A percentile compares a stretch with the other conserved stretches of the same genome.
Evolutionary conservation across 78 protist species (phyloP).

Genomic region (Tieghemostelium lacteum): DNA sequence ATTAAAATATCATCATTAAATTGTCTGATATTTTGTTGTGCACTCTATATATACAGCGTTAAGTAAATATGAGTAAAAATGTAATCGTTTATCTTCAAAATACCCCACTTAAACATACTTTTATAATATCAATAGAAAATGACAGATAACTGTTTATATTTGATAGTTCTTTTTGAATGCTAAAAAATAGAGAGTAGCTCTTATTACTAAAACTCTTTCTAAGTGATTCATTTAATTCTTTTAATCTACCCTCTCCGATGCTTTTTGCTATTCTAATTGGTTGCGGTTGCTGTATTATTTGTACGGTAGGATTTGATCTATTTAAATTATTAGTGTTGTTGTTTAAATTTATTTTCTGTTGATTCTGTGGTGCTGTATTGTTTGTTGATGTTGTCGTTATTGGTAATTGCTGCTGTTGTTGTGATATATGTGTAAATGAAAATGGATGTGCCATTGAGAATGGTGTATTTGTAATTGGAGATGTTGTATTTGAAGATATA

Average conservation of each 20-base stretch:
- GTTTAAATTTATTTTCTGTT: no score
- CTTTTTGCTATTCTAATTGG: not conserved
- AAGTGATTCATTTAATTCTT: constrained; percentile 45
- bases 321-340: not conserved
- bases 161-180: constrained; percentile 9
- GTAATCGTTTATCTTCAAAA: not conserved
- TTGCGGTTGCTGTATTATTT: not conserved
- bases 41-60: not conserved
- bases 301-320: not conserved
- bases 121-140: constrained; percentile 22
- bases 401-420: no score
- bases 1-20: constrained; percentile 55
- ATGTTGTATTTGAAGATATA: not conserved
- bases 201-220: constrained; percentile 32
- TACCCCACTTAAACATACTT: constrained; percentile 1
- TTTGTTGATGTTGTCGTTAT: not conserved
- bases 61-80: not conserved
- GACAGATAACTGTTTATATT: constrained; percentile 32
- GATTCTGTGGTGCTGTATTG: not conserved
- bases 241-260: not conserved
- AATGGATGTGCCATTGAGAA: not conserved
- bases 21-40: constrained; percentile 70
- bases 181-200: constrained; percentile 20
- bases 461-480: not conserved
- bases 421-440: not conserved